Percentiles rank a stretch among this genome's conserved stretches.
These are phyloP conservation scores for Nematodospora valgi DNA, from an alignment of 805 yeast genomes.

Conservation along the genomic window DNA sequence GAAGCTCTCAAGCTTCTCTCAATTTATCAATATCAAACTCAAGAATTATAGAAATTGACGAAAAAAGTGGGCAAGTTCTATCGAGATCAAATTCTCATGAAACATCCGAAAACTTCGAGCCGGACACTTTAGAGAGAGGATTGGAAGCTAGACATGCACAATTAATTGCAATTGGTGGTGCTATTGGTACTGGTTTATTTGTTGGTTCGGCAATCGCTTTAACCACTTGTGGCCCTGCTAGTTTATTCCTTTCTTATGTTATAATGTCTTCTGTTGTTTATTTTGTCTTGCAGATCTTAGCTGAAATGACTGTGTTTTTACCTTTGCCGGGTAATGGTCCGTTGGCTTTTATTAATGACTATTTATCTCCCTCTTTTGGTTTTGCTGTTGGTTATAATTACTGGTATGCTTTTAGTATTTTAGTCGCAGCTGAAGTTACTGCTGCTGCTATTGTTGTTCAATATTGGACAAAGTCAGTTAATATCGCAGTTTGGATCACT, in stretches of 20 bases:
- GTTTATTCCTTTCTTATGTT: slow-evolving; percentile 43
- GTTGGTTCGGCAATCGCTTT: slow-evolving; percentile 60
- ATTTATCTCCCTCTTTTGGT: slow-evolving; percentile 26
- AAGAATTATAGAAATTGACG: slow-evolving; percentile 22
- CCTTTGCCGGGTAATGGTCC: slow-evolving; percentile 36
- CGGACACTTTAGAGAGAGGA: slow-evolving; percentile 31
- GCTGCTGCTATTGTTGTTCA: slow-evolving; percentile 33
- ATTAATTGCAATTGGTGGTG: slow-evolving; percentile 81
- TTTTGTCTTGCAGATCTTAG: slow-evolving; percentile 30
- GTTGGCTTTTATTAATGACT: slow-evolving; percentile 26
- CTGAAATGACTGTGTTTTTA: slow-evolving; percentile 31
- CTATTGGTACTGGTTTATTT: slow-evolving; percentile 77
- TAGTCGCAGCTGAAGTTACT: slow-evolving; percentile 34
- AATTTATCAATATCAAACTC: slow-evolving; percentile 27
- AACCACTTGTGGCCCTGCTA: slow-evolving; percentile 61
- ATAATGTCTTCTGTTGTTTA: slow-evolving; percentile 23
- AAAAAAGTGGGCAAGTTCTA: slow-evolving; percentile 16
- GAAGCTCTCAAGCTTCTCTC: slow-evolving; percentile 22
- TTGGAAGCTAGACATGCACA: slow-evolving; percentile 52
- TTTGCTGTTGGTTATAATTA: slow-evolving; percentile 34
- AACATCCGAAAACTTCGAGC: slow-evolving; percentile 15
- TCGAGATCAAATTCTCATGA: slow-evolving; percentile 16
- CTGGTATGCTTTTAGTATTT: slow-evolving; percentile 31
- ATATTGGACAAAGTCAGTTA: slow-evolving; percentile 31
- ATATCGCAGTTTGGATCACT: slow-evolving; percentile 39